phyloP scores from a whole-genome alignment of 208 protist genomes.

The Wallacemonas sp. region DNA sequence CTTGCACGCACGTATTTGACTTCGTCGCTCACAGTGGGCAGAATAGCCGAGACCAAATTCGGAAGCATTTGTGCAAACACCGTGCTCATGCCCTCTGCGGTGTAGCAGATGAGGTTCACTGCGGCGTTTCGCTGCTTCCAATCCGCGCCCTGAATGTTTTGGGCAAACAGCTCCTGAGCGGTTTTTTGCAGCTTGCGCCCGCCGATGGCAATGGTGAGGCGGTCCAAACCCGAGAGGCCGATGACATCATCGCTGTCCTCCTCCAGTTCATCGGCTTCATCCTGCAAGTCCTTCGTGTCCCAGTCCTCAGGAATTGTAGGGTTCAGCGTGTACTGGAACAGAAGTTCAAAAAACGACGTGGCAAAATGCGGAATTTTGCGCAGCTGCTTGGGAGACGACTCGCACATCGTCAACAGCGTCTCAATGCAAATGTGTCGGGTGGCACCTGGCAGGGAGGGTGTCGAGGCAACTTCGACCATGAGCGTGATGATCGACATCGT shows the following conservation, averaged over 20 bases:
- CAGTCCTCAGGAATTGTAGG: constrained; percentile 63
- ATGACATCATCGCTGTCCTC: constrained; percentile 63
- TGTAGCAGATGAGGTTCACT: constrained; percentile 69
- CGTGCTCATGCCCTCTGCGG: constrained; percentile 59
- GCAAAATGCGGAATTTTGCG: constrained; percentile 81
- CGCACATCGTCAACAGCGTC: constrained; percentile 75
- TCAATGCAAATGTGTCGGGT: constrained; percentile 85
- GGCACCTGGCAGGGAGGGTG: constrained; percentile 35
- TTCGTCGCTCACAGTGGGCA: constrained; percentile 57
- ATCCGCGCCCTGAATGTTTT: constrained; percentile 64
- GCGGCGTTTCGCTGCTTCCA: constrained; percentile 82
- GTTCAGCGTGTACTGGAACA: constrained; percentile 84
- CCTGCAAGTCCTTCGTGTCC: constrained; percentile 47
- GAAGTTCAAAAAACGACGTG: constrained; percentile 73
- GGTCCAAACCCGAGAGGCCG: constrained; percentile 69
- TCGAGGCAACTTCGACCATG: constrained; percentile 73
- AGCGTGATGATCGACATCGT: constrained; percentile 50
- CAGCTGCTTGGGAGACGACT: constrained; percentile 70
- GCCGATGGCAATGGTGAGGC: constrained; percentile 67
- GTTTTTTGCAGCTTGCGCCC: constrained; percentile 73
- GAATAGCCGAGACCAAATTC: constrained; percentile 44
- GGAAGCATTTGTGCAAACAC: constrained; percentile 61
- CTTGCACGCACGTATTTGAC: constrained; percentile 77
- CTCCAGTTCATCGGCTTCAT: constrained; percentile 67
- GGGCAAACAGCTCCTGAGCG: constrained; percentile 60